Conservation (phyloP, 1,284 basidiomycete species). For the Fomitopsis palustris region DNA sequence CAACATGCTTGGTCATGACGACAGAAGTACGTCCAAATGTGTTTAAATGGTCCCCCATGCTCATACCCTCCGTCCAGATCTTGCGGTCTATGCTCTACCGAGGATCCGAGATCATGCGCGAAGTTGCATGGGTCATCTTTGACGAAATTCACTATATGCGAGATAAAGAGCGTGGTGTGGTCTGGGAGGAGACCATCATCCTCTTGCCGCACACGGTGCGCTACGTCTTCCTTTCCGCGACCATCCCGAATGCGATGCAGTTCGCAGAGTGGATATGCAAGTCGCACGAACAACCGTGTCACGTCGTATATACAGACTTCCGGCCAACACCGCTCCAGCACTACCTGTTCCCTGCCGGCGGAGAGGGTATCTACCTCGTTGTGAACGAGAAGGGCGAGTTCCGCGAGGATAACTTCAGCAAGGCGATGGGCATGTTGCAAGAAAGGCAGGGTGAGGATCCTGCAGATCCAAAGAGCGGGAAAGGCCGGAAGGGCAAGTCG, state of each 20-base stretch:
- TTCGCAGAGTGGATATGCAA: conserved; percentile 99
- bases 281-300: conserved; percentile 96
- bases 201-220: conserved; percentile 94
- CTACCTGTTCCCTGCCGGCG: conserved; percentile 95
- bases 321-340: conserved; percentile 97
- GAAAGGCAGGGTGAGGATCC: conserved; percentile 89
- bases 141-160: conserved; percentile 99
- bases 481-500: conserved; percentile 86
- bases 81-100: conserved; percentile 98
- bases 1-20: conserved; percentile 98
- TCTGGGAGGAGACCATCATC: conserved; percentile 94
- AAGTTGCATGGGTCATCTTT: conserved; percentile 99
- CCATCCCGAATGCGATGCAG: conserved; percentile 99
- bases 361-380: conserved; percentile 96
- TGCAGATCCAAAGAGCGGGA: conserved; percentile 78
- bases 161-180: conserved; percentile 90
- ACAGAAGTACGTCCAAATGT: conserved; percentile 74
- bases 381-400: conserved; percentile 98
- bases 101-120: conserved; percentile 98
- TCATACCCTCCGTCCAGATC: conserved; percentile 60
- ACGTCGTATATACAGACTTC: conserved; percentile 99
- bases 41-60: not conserved
- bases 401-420: conserved; percentile 95
- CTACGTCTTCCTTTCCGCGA: conserved; percentile 99
- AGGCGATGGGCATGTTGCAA: conserved; percentile 94